A percentile compares a stretch with the other conserved stretches of the same genome.
These are phyloP conservation scores for Effrenium voratum DNA, from an alignment of 73 alveolate species.

Conservation along the genomic window DNA sequence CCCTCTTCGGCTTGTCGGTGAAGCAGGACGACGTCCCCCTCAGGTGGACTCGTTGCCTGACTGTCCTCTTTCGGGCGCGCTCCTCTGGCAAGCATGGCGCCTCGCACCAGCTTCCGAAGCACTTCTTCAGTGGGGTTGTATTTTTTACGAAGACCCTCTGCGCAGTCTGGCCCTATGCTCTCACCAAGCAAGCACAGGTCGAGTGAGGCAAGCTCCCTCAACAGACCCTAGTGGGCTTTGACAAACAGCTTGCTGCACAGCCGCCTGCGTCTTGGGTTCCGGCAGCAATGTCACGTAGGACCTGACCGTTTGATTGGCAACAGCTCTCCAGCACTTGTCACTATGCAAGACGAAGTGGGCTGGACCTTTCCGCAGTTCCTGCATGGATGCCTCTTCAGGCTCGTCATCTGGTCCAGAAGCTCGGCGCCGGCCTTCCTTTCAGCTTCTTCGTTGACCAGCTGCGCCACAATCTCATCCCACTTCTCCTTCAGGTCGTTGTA, in stretches of 20 bases:
- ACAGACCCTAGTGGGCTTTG: too few relatives aligned
- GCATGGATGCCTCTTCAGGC: not conserved
- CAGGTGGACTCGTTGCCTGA: not conserved
- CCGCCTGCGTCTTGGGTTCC: not conserved
- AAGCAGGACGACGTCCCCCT: not conserved
- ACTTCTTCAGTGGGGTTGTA: not conserved
- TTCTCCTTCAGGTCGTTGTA: not conserved
- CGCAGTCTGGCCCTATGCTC: not conserved
- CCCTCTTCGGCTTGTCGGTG: too few relatives aligned
- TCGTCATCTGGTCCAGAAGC: too few relatives aligned
- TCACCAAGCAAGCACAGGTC: not conserved
- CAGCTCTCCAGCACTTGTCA: not conserved
- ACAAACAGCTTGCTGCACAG: not conserved
- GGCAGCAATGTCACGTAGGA: not conserved
- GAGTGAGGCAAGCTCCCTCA: not conserved
- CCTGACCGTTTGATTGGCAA: conserved; percentile 34
- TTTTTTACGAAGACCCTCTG: not conserved
- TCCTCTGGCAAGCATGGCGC: conserved; percentile 14
- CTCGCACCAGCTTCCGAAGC: not conserved
- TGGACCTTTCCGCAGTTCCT: not conserved
- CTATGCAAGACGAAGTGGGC: not conserved
- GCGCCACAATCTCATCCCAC: not conserved
- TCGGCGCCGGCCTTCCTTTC: conserved; percentile 5
- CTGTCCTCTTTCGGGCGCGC: not conserved
- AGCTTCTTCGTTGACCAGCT: not conserved